Conservation (phyloP, 1,139 yeast species). For the Sugiyamaella xylanicola region DNA sequence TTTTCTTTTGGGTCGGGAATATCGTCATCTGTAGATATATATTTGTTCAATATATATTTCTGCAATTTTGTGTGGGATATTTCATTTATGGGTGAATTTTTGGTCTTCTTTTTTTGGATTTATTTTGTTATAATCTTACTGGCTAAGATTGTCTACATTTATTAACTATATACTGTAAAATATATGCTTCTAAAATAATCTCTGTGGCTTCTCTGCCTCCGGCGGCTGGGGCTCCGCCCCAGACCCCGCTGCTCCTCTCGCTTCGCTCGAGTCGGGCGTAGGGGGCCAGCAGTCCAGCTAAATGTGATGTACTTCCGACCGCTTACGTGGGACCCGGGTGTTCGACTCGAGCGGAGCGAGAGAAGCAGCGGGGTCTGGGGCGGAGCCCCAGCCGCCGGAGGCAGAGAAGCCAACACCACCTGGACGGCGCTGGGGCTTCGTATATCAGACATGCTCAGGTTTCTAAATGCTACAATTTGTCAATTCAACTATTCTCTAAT, state of each 20-base stretch:
- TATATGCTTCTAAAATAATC: conserved; percentile 16
- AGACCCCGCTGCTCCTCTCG: not conserved
- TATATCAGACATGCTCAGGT: too few relatives aligned
- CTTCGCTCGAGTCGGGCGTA: not conserved
- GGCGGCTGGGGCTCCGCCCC: not conserved
- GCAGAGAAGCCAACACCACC: not conserved
- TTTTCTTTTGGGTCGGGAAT: conserved; percentile 16
- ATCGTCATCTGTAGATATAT: conserved; percentile 5
- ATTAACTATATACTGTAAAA: conserved; percentile 3
- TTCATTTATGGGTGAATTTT: conserved; percentile 11
- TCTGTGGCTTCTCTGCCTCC: conserved; percentile 2
- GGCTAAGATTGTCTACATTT: conserved; percentile 4
- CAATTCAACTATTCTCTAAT: conserved; percentile 10
- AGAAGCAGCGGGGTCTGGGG: not conserved
- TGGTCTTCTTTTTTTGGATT: not conserved
- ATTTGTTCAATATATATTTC: conserved; percentile 5
- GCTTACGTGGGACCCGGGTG: too few relatives aligned
- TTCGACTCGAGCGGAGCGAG: not conserved
- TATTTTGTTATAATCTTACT: not conserved
- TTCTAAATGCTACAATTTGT: conserved; percentile 1
- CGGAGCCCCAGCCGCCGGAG: conserved; percentile 9
- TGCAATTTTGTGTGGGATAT: not conserved
- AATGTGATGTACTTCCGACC: too few relatives aligned
- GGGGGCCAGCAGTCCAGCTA: too few relatives aligned
- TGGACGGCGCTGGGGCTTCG: too few relatives aligned